phyloP scores from a whole-genome alignment of 2,329 filamentous ascomycete species.

The Phialophora expanda region DNA sequence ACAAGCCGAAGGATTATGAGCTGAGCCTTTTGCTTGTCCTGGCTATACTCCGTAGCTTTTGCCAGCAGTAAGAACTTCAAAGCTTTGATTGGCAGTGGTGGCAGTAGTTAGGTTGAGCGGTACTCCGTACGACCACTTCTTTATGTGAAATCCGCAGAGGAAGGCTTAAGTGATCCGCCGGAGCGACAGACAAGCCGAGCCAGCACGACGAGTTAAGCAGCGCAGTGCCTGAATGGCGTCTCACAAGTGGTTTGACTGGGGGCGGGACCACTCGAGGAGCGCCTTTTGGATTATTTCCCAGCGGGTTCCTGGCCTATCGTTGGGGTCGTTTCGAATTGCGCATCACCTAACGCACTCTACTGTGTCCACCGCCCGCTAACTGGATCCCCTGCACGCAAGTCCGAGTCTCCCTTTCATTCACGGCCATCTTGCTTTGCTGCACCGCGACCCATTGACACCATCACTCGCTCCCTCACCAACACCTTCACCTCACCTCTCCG shows the following conservation, averaged over 20 bases:
- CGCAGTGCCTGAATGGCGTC: constrained; percentile 16
- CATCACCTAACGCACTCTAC: constrained; percentile 23
- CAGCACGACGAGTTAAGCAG: constrained; percentile 12
- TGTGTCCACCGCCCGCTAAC: constrained; percentile 9
- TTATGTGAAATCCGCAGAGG: background rate
- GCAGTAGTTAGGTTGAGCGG: background rate
- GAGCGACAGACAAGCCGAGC: background rate
- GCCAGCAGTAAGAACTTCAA: background rate
- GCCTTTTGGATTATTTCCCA: constrained; percentile 14
- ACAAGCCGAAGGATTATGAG: background rate
- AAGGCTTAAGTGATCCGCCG: background rate
- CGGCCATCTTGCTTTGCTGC: constrained; percentile 26
- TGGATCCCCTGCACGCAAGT: constrained; percentile 5
- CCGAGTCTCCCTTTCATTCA: constrained; percentile 34
- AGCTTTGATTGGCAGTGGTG: background rate
- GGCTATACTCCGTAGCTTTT: background rate
- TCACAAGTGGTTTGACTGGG: constrained; percentile 15
- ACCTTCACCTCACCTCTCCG: constrained; percentile 25
- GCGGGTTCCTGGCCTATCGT: constrained; percentile 23
- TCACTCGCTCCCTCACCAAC: constrained; percentile 22
- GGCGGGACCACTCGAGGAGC: constrained; percentile 3
- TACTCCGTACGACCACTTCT: background rate
- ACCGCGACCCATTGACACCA: constrained; percentile 28
- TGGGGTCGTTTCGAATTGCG: constrained; percentile 33
- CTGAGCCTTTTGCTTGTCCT: constrained; percentile 3